Conservation (phyloP, 345 rosid genomes). For the Acer campestre region DNA sequence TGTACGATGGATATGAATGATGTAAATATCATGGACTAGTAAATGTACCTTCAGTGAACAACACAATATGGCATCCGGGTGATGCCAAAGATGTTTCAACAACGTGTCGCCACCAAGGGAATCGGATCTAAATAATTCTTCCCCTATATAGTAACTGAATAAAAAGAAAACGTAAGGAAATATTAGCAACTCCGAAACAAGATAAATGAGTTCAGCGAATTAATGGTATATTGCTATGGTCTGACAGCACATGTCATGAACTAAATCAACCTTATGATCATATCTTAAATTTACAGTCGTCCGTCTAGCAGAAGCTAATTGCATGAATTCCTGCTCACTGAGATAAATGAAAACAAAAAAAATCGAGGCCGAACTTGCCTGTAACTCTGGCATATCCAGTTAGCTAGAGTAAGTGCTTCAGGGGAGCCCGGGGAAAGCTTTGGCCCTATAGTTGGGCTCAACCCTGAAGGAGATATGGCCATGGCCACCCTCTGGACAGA, state of each 20-base stretch:
- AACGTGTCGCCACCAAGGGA: slow-evolving; percentile 55
- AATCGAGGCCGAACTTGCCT: slow-evolving; percentile 38
- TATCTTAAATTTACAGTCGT: background rate
- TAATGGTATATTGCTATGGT: no score
- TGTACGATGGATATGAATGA: background rate
- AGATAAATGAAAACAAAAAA: background rate
- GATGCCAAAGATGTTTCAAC: slow-evolving; percentile 85
- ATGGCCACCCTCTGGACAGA: slow-evolving; percentile 96
- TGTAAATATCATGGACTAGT: background rate
- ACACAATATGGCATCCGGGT: slow-evolving; percentile 89
- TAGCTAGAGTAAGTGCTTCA: slow-evolving; percentile 88
- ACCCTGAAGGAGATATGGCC: slow-evolving; percentile 91
- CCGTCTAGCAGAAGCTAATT: background rate
- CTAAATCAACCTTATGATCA: no score
- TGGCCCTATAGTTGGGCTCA: slow-evolving; percentile 63
- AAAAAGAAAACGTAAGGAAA: slow-evolving; percentile 13
- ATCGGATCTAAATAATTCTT: slow-evolving; percentile 68
- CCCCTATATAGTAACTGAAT: slow-evolving; percentile 69
- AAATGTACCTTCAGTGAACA: slow-evolving; percentile 78
- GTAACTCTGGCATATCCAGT: slow-evolving; percentile 92
- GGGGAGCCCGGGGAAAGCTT: slow-evolving; percentile 86
- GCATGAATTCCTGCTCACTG: background rate
- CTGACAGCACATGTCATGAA: no score
- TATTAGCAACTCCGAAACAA: slow-evolving; percentile 2
- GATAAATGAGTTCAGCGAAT: background rate